Conservation (phyloP, 176 grass and related monocot genomes). For the Bolboschoenus planiculmis region DNA sequence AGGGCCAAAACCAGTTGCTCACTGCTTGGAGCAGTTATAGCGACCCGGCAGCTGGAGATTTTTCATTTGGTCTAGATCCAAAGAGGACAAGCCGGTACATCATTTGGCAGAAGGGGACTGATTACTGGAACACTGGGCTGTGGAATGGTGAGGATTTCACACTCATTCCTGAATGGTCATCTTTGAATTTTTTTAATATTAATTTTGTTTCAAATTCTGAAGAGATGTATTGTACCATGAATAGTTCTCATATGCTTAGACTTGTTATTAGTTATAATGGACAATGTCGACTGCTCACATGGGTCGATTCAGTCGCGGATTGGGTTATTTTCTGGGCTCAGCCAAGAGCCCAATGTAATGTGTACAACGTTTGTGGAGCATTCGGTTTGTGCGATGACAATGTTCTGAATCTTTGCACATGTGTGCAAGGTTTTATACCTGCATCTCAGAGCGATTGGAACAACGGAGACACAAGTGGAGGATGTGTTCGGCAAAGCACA, state of each 20-base stretch:
- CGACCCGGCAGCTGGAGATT: conserved; percentile 21
- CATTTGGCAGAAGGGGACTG: conserved; percentile 12
- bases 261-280: background rate
- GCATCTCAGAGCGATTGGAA: conserved; percentile 18
- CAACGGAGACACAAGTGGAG: background rate
- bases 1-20: background rate
- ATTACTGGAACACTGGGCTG: background rate
- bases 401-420: background rate
- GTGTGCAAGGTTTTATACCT: conserved; percentile 25
- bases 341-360: background rate
- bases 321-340: background rate
- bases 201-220: conserved; percentile 14
- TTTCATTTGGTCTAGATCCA: conserved; percentile 23
- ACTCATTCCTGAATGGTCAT: background rate
- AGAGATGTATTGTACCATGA: background rate
- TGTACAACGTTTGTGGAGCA: conserved; percentile 17
- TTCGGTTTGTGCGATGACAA: conserved; percentile 15
- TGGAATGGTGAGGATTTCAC: conserved; percentile 3
- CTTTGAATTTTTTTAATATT: background rate
- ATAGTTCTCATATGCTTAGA: background rate
- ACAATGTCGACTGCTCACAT: background rate
- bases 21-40: conserved; percentile 24
- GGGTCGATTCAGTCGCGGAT: background rate
- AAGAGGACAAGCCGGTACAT: conserved; percentile 1
- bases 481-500: conserved; percentile 17